phyloP scores from a whole-genome alignment of 2,329 filamentous ascomycete genomes.

The Neonectria faginata region DNA sequence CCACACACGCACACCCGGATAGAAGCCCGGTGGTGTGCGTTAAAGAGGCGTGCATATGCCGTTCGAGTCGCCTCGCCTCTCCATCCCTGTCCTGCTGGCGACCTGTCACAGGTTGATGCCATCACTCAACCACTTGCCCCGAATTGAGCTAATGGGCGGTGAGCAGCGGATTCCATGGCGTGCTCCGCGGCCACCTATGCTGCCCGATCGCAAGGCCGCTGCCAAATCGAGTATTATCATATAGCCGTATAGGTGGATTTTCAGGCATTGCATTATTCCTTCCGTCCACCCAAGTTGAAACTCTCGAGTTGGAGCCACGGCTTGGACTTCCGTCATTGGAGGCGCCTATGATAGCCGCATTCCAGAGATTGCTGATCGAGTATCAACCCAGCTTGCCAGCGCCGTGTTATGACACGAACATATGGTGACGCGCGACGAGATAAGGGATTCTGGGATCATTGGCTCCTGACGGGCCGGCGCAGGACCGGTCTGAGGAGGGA shows the following conservation, averaged over 20 bases:
- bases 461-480: conserved; percentile 19
- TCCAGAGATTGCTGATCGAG: conserved; percentile 19
- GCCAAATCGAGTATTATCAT: background rate
- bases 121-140: conserved; percentile 32
- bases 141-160: conserved; percentile 34
- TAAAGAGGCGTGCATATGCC: conserved; percentile 24
- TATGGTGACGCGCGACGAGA: conserved; percentile 27
- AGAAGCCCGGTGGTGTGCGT: conserved; percentile 36
- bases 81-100: conserved; percentile 22
- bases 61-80: conserved; percentile 9
- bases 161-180: conserved; percentile 19
- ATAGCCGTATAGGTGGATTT: conserved; percentile 4
- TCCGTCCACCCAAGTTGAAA: conserved; percentile 6
- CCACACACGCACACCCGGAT: conserved; percentile 12
- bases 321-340: background rate
- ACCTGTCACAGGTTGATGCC: conserved; percentile 14
- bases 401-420: background rate
- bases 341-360: background rate
- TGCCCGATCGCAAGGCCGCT: conserved; percentile 9
- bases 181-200: conserved; percentile 12
- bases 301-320: conserved; percentile 20
- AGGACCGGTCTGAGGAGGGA: conserved; percentile 33
- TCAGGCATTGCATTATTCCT: conserved; percentile 5
- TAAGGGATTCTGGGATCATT: conserved; percentile 38
- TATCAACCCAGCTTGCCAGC: conserved; percentile 7